Evolutionary conservation across 2,329 filamentous ascomycete species (phyloP).

Genomic region (Diaporthe capsici): DNA sequence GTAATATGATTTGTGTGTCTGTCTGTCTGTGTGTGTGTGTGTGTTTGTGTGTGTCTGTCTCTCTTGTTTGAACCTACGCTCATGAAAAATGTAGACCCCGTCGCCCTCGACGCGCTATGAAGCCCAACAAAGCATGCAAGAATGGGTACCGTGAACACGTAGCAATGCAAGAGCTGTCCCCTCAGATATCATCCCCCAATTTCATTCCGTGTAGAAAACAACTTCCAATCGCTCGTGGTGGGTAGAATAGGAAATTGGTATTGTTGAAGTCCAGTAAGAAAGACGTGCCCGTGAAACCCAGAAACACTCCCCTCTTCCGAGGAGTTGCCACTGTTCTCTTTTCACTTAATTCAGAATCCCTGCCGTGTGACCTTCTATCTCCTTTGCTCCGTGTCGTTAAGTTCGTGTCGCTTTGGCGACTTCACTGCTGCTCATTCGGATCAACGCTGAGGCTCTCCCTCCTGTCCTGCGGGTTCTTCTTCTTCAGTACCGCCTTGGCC

Average conservation of each 20-base stretch:
- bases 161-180: slow-evolving; percentile 9
- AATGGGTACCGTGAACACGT: neutral
- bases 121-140: slow-evolving; percentile 12
- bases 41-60: neutral
- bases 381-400: neutral
- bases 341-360: neutral
- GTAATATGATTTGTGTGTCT: slow-evolving; percentile 4
- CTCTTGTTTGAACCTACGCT: neutral
- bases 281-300: slow-evolving; percentile 20
- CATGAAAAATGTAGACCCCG: neutral
- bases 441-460: slow-evolving; percentile 43
- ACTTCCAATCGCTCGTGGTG: slow-evolving; percentile 9
- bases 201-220: neutral
- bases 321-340: slow-evolving; percentile 11
- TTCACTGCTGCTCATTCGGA: slow-evolving; percentile 35
- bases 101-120: slow-evolving; percentile 1
- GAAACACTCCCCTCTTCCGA: slow-evolving; percentile 8
- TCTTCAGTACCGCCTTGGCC: slow-evolving; percentile 41
- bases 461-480: slow-evolving; percentile 48
- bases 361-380: neutral
- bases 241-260: neutral
- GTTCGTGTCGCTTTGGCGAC: neutral
- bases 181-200: neutral
- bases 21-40: neutral
- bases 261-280: slow-evolving; percentile 23